Base-by-base conservation (phyloP, 1,284 basidiomycete species). In the Cerioporus squamosus region DNA sequence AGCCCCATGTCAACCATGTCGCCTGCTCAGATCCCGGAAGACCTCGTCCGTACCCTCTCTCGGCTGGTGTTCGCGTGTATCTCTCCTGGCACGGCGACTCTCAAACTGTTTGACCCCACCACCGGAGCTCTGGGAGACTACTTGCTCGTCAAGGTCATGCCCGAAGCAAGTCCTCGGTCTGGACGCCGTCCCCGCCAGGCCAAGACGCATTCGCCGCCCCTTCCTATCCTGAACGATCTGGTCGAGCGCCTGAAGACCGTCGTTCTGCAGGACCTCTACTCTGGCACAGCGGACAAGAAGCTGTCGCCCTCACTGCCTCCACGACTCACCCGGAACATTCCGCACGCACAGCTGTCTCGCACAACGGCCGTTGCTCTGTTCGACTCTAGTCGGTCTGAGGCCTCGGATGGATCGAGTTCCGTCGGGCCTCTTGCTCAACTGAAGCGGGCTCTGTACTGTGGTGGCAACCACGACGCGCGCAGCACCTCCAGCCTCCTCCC, bases 31-130 rank as follows among this genome's bases (percentile, higher is more conserved):
- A 4, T 42, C 39, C 51, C 57, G 17, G 50, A 55, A n/a, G 51
- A 56, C 20, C 15, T 44, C 38, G 22, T 55, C n/a, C 42, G 43
- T 7, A 47, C 42, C 17, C 55, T 64, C 22, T 62, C 63, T 17
- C 39, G 47, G 10, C 50, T 57, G 9, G 47, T 60, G 26, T 64
- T 64, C 33, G 43, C 55, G 8, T 51, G 33, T 15, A 39, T 60
- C 22, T 49, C 55, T 10, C 47, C 56, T 15, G 63, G 57, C 10
- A 20, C 55, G 20, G 39, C 49, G 1, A 51, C 51, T 14, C 54
- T 65, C 31, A 54, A 52, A 26, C 61, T 65, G 5, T 45, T 51
- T n/a, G 61, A 65, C 24, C 63, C 63, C 3, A 18, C 36, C 22
- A 63, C 61, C 6, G 52, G 59, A 46, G 29, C 48, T 10, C 36